Percentiles rank a stretch among this genome's conserved stretches.
Evolutionary conservation across 805 yeast genomes (phyloP).

Genomic region (Candida adriatica): DNA sequence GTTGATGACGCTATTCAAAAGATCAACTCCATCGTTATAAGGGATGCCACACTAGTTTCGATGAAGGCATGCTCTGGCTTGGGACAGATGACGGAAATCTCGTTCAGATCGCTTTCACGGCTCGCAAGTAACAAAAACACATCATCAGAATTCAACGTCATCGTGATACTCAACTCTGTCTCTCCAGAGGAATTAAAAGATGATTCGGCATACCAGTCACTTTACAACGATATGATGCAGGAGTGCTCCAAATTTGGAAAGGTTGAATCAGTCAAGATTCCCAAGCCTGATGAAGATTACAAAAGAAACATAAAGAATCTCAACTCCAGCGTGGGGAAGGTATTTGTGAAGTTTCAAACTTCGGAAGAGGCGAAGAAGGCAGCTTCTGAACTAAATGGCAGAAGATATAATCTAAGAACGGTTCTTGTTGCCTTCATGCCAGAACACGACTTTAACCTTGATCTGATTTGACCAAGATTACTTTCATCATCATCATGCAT

Average conservation of each 20-base stretch:
- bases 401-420: slow-evolving; percentile 59
- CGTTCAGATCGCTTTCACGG: slow-evolving; percentile 20
- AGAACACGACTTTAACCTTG: slow-evolving; percentile 48
- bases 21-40: slow-evolving; percentile 30
- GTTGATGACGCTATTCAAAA: slow-evolving; percentile 20
- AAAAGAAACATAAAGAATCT: slow-evolving; percentile 38
- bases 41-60: slow-evolving; percentile 30
- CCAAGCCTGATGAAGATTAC: slow-evolving; percentile 42
- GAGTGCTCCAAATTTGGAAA: slow-evolving; percentile 47
- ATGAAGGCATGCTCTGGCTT: slow-evolving; percentile 29
- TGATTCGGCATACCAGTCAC: slow-evolving; percentile 38
- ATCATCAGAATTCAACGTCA: slow-evolving; percentile 34
- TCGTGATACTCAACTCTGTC: slow-evolving; percentile 61
- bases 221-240: slow-evolving; percentile 42
- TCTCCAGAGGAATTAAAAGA: slow-evolving; percentile 57
- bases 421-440: slow-evolving; percentile 59
- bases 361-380: slow-evolving; percentile 49
- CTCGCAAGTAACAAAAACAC: slow-evolving; percentile 8
- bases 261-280: slow-evolving; percentile 50
- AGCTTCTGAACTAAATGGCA: slow-evolving; percentile 51
- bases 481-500: too few species aligned
- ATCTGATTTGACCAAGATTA: too few species aligned
- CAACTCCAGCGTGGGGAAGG: slow-evolving; percentile 61
- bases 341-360: slow-evolving; percentile 58
- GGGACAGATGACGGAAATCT: slow-evolving; percentile 13